Conservation (phyloP, 352 stramenopile species). For the Pythium oligandrum region DNA sequence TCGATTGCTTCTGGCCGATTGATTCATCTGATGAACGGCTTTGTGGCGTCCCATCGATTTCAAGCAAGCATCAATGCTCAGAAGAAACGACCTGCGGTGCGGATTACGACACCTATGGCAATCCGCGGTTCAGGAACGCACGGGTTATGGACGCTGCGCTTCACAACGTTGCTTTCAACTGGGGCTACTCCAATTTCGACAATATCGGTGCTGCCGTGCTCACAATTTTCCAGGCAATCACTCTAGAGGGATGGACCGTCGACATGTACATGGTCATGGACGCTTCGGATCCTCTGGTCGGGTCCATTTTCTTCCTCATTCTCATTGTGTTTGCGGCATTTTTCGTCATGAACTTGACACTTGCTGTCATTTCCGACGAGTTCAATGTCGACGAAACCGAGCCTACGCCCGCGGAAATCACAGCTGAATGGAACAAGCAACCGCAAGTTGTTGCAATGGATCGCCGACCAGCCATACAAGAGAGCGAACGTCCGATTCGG, state of each 20-base stretch:
- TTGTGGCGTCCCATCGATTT: conserved; percentile 42
- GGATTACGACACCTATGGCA: conserved; percentile 68
- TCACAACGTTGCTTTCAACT: conserved; percentile 70
- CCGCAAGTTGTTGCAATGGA: conserved; percentile 26
- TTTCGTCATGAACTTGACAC: conserved; percentile 92
- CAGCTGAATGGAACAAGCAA: conserved; percentile 25
- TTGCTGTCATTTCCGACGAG: conserved; percentile 90
- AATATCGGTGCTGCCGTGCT: conserved; percentile 87
- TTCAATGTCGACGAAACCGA: conserved; percentile 74
- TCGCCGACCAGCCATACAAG: not conserved
- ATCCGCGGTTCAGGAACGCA: conserved; percentile 45
- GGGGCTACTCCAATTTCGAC: conserved; percentile 93
- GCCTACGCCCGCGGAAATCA: conserved; percentile 5
- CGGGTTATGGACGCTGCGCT: conserved; percentile 46
- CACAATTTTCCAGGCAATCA: conserved; percentile 93
- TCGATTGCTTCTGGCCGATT: conserved; percentile 92
- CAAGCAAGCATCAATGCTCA: conserved; percentile 51
- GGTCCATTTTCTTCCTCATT: conserved; percentile 83
- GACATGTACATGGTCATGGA: conserved; percentile 91
- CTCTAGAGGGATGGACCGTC: conserved; percentile 90
- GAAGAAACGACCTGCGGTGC: conserved; percentile 43
- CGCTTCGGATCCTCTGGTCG: conserved; percentile 49
- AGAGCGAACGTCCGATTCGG: conserved; percentile 19
- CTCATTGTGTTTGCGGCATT: conserved; percentile 90
- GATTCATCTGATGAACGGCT: conserved; percentile 72